Evolutionary conservation across 2,329 filamentous ascomycete genomes (phyloP).

Genomic region (Diaporthe vexans): DNA sequence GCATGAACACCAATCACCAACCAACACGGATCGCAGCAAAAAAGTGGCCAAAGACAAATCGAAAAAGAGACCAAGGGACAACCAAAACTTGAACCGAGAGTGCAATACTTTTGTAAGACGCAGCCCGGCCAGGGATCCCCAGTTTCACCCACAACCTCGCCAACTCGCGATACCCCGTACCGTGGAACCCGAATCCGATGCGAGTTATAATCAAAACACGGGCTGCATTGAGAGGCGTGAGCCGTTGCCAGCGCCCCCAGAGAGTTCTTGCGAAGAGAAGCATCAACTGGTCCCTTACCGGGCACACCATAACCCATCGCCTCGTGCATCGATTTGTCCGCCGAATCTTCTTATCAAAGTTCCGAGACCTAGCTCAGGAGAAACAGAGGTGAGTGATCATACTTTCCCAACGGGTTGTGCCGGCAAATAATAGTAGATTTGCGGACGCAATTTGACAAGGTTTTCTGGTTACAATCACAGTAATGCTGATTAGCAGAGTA

Average conservation of each 20-base stretch:
- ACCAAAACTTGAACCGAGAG: neutral
- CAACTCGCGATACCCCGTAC: too few relatives aligned
- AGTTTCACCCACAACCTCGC: too few relatives aligned
- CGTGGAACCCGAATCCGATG: neutral
- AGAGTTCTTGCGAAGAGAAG: neutral
- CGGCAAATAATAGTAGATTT: too few relatives aligned
- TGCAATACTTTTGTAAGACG: neutral
- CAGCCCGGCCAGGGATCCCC: too few relatives aligned
- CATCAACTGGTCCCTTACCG: too few relatives aligned
- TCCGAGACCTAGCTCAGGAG: neutral
- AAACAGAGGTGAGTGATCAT: neutral
- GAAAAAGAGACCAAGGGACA: neutral
- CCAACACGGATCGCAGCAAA: neutral
- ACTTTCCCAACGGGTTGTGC: neutral
- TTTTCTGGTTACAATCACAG: neutral
- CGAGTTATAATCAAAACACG: neutral
- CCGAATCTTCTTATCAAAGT: too few relatives aligned
- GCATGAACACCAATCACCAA: neutral
- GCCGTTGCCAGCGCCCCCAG: neutral
- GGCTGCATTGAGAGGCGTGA: too few relatives aligned
- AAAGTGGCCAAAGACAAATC: neutral
- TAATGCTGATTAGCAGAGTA: neutral
- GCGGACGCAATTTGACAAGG: neutral
- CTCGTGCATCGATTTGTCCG: too few relatives aligned
- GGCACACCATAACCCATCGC: too few relatives aligned